Evolutionary conservation across 371 early-diverging fungal species (phyloP).

Genomic region (Apophysomyces elegans): DNA sequence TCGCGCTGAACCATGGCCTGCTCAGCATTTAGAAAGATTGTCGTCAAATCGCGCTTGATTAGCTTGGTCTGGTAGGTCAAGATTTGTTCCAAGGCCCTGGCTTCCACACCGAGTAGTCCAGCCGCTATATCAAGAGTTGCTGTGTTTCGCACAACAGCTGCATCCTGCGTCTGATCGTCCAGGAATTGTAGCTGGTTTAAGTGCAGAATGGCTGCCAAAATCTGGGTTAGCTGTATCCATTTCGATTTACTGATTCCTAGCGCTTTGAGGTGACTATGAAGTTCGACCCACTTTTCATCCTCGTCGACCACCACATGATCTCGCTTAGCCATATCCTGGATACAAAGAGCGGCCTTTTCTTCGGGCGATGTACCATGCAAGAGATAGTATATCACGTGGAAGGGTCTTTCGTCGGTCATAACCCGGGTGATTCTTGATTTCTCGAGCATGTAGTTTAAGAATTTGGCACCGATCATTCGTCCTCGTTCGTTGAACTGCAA

Average conservation of each 20-base stretch:
- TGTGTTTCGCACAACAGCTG: constrained; percentile 64
- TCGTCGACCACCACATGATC: constrained; percentile 30
- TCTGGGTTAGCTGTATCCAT: constrained; percentile 78
- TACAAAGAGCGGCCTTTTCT: constrained; percentile 23
- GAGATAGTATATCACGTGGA: constrained; percentile 92
- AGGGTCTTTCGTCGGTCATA: constrained; percentile 77
- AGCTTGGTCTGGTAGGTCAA: constrained; percentile 81
- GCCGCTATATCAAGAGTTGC: constrained; percentile 75
- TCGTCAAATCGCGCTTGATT: constrained; percentile 81
- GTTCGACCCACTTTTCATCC: constrained; percentile 58
- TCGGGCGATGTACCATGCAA: constrained; percentile 48
- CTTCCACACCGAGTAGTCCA: constrained; percentile 80
- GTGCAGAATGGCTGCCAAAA: constrained; percentile 86
- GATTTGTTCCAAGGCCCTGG: constrained; percentile 74
- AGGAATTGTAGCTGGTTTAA: constrained; percentile 87
- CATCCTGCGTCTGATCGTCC: constrained; percentile 55
- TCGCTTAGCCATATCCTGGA: constrained; percentile 1
- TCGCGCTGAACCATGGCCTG: constrained; percentile 78
- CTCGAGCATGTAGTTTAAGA: constrained; percentile 90
- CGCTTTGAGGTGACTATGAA: constrained; percentile 75
- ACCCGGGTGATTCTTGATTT: constrained; percentile 65
- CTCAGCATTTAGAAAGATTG: constrained; percentile 76
- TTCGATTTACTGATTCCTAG: constrained; percentile 78
- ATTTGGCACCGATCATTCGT: constrained; percentile 84
- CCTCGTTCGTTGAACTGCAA: constrained; percentile 90